Conservation (phyloP, 2,329 filamentous ascomycete genomes). For the Byssothecium circinans region DNA sequence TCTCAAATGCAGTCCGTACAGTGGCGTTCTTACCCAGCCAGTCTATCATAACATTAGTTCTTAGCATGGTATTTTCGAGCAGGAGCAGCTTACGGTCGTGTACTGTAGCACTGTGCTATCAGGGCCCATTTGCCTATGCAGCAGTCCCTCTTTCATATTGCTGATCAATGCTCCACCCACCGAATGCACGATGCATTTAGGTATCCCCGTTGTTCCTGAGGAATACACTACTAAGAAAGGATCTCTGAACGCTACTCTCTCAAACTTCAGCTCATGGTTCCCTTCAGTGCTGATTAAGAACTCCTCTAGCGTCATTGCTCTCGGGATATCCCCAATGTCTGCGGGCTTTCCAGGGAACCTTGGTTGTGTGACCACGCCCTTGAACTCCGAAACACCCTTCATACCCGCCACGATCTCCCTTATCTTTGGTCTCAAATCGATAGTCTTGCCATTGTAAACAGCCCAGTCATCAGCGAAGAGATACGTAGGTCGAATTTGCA, state of each 20-base stretch:
- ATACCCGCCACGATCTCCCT: conserved; percentile 65
- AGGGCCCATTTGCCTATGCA: conserved; percentile 54
- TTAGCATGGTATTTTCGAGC: background rate
- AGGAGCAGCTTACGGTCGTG: conserved; percentile 50
- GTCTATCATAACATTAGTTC: conserved; percentile 21
- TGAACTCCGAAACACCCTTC: conserved; percentile 61
- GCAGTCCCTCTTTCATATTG: conserved; percentile 60
- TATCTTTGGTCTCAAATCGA: conserved; percentile 75
- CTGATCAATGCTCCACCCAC: conserved; percentile 66
- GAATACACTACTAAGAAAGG: conserved; percentile 78
- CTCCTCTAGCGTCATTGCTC: conserved; percentile 46
- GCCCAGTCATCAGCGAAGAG: conserved; percentile 84
- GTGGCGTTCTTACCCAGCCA: too few species aligned
- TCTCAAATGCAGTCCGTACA: too few species aligned
- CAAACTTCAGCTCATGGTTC: conserved; percentile 54
- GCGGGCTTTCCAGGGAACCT: conserved; percentile 61
- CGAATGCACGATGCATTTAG: conserved; percentile 84
- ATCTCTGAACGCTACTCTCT: conserved; percentile 68
- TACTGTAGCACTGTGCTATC: conserved; percentile 58
- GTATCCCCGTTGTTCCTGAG: conserved; percentile 78
- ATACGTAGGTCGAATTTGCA: conserved; percentile 74
- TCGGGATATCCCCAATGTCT: conserved; percentile 60
- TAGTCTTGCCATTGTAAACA: conserved; percentile 75
- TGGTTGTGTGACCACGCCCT: conserved; percentile 65
- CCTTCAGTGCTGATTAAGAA: conserved; percentile 48